A percentile compares a stretch with the other conserved stretches of the same genome.
phyloP scores from a whole-genome alignment of 2,329 filamentous ascomycete species.

The Chaetomium olivaceum region DNA sequence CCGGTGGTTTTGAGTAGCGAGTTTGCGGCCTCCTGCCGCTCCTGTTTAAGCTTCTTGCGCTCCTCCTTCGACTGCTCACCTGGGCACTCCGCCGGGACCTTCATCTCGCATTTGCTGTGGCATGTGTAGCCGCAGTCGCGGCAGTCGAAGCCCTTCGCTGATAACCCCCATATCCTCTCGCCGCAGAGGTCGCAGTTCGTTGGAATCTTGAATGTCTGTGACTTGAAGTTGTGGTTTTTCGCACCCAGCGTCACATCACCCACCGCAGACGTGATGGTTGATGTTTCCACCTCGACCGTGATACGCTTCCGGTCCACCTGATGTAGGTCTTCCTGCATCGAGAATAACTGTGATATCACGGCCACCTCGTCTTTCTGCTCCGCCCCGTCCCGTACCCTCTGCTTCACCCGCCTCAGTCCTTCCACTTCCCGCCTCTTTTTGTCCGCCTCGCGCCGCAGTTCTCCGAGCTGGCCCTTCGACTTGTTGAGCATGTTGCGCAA shows the following conservation, averaged over 20 bases:
- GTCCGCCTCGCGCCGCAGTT: slow-evolving; percentile 79
- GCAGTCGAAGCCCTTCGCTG: slow-evolving; percentile 95
- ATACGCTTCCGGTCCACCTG: slow-evolving; percentile 79
- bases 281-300: slow-evolving; percentile 88
- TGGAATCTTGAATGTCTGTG: slow-evolving; percentile 98
- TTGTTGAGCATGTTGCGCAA: slow-evolving; percentile 89
- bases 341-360: slow-evolving; percentile 79
- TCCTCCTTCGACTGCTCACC: slow-evolving; percentile 93
- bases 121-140: slow-evolving; percentile 97
- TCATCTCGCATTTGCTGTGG: slow-evolving; percentile 99
- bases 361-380: slow-evolving; percentile 89
- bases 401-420: slow-evolving; percentile 68
- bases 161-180: slow-evolving; percentile 94
- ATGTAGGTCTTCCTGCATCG: slow-evolving; percentile 81
- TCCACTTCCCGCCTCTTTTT: slow-evolving; percentile 86
- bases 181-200: slow-evolving; percentile 97
- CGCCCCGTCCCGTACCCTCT: slow-evolving; percentile 75
- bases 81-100: slow-evolving; percentile 92
- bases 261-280: slow-evolving; percentile 86
- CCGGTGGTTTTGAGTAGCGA: slow-evolving; percentile 54
- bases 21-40: slow-evolving; percentile 78
- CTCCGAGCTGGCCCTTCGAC: slow-evolving; percentile 79
- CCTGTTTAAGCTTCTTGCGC: slow-evolving; percentile 86
- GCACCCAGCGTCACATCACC: slow-evolving; percentile 91
- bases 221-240: slow-evolving; percentile 95